A percentile compares a stretch with the other conserved stretches of the same genome.
Conservation (phyloP, 345 rosid species). For the Linum tenue region DNA sequence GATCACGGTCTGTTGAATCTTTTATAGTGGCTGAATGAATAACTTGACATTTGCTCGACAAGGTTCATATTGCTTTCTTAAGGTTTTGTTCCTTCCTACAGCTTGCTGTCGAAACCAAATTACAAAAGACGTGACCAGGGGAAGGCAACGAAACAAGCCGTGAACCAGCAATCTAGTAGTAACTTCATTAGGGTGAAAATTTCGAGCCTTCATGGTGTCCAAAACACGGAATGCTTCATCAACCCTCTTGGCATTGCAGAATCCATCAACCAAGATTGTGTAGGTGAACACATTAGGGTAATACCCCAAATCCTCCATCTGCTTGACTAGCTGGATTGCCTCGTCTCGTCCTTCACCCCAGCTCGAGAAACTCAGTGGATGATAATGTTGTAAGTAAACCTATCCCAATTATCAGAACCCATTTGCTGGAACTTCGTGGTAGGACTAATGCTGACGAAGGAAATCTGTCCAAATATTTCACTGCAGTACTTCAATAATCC, state of each 20-base stretch:
- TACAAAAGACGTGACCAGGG: constrained; percentile 43
- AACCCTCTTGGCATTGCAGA: constrained; percentile 56
- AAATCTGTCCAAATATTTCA: constrained; percentile 75
- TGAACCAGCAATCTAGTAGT: constrained; percentile 71
- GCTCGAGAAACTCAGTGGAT: constrained; percentile 76
- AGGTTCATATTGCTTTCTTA: no score
- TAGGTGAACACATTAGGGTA: constrained; percentile 63
- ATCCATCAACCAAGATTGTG: constrained; percentile 76
- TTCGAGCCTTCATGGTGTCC: constrained; percentile 48
- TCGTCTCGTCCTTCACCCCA: constrained; percentile 81
- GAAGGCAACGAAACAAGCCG: constrained; percentile 53
- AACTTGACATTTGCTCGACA: not conserved
- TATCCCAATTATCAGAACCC: constrained; percentile 70
- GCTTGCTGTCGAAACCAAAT: no score
- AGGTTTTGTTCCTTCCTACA: no score
- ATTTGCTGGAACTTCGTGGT: constrained; percentile 88
- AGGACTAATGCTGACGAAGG: constrained; percentile 59
- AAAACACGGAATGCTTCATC: constrained; percentile 56
- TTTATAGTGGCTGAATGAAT: not conserved
- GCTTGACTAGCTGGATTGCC: constrained; percentile 69
- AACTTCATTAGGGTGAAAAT: constrained; percentile 61
- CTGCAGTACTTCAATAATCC: constrained; percentile 76
- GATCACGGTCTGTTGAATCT: not conserved
- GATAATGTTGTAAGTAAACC: constrained; percentile 83
- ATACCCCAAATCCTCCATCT: constrained; percentile 67